Conservation (phyloP, 2,329 filamentous ascomycete genomes). For the Colletotrichum shisoi region DNA sequence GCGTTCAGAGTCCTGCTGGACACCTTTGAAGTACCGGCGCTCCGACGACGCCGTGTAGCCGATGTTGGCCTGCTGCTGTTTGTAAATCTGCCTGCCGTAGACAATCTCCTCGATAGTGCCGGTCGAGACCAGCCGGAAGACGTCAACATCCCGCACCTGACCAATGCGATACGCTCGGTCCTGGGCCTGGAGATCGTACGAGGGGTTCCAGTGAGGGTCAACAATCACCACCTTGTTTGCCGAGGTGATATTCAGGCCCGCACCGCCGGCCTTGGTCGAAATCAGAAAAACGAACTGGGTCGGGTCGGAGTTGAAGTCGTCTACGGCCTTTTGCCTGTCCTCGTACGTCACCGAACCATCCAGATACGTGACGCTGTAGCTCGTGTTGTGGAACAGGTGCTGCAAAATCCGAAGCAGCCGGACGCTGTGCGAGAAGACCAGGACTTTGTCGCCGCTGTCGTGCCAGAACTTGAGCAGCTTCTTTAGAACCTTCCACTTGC, state of each 20-base stretch:
- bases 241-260: constrained; percentile 94
- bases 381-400: constrained; percentile 84
- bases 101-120: constrained; percentile 98
- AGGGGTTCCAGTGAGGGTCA: constrained; percentile 97
- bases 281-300: constrained; percentile 94
- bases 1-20: constrained; percentile 81
- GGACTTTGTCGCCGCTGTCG: constrained; percentile 86
- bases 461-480: constrained; percentile 92
- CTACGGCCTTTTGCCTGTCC: constrained; percentile 81
- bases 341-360: constrained; percentile 85
- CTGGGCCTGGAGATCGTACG: constrained; percentile 93
- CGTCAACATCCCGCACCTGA: constrained; percentile 90
- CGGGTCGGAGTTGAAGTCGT: constrained; percentile 89
- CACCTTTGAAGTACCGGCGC: constrained; percentile 92
- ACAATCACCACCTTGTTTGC: constrained; percentile 98
- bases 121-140: constrained; percentile 87
- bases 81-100: constrained; percentile 97
- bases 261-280: constrained; percentile 89
- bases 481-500: constrained; percentile 93
- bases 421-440: constrained; percentile 94
- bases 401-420: constrained; percentile 83
- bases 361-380: constrained; percentile 89
- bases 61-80: constrained; percentile 98
- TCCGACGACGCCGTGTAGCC: constrained; percentile 93
- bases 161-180: constrained; percentile 96